Evolutionary conservation across 805 yeast species (phyloP).

Genomic region (Candida broadrunensis): DNA sequence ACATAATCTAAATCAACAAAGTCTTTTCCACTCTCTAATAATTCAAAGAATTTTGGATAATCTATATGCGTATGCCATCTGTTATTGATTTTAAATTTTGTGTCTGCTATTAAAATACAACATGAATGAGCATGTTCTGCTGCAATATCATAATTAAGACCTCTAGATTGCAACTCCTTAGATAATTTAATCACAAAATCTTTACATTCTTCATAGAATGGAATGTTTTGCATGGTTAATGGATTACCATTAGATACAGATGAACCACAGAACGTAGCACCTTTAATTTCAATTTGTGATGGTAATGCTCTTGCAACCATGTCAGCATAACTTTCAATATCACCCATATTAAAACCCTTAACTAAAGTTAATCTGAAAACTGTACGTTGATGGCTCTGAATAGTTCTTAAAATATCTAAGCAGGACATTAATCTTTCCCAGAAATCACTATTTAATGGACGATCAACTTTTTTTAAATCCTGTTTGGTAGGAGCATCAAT

Average conservation of each 20-base stretch:
- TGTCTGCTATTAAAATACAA: conserved; percentile 80
- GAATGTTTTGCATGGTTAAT: conserved; percentile 91
- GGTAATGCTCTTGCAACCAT: conserved; percentile 80
- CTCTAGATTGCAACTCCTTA: conserved; percentile 60
- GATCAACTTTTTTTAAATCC: conserved; percentile 76
- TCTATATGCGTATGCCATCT: conserved; percentile 90
- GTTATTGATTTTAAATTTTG: conserved; percentile 63
- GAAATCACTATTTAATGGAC: conserved; percentile 86
- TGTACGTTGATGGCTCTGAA: conserved; percentile 80
- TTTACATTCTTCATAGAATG: conserved; percentile 88
- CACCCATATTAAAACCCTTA: conserved; percentile 87
- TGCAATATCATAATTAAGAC: conserved; percentile 75
- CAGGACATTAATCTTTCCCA: conserved; percentile 88
- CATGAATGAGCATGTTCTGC: conserved; percentile 97
- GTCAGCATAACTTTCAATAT: conserved; percentile 79
- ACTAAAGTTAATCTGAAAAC: conserved; percentile 88
- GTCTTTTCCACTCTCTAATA: conserved; percentile 60
- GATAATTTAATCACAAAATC: conserved; percentile 65
- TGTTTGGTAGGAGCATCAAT: conserved; percentile 90
- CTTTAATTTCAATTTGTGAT: conserved; percentile 87
- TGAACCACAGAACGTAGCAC: conserved; percentile 94
- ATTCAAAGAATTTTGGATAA: conserved; percentile 69
- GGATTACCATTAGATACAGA: conserved; percentile 82
- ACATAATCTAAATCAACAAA: conserved; percentile 81
- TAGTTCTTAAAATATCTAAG: conserved; percentile 70